Percentiles rank a stretch among this genome's conserved stretches.
These are phyloP conservation scores for Parietaria judaica DNA, from an alignment of 306 rosid genomes.

Conservation along the genomic window DNA sequence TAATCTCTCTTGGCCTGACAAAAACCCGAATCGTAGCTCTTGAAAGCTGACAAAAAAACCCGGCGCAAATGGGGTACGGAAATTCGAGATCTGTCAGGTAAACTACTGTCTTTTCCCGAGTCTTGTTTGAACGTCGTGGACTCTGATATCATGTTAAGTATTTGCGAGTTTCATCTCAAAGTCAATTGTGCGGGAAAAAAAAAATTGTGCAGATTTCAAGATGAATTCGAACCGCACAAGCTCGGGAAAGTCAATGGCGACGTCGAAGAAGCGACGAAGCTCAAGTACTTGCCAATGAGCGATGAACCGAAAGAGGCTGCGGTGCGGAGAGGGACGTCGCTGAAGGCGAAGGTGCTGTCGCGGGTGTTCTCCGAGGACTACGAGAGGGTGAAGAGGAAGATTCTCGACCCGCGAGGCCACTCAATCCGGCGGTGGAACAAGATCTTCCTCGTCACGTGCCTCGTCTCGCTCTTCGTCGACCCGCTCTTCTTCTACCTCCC, in stretches of 20 bases:
- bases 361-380: constrained; percentile 52
- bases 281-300: constrained; percentile 21
- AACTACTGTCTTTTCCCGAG: not conserved
- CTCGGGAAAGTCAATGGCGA: constrained; percentile 17
- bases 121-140: no score
- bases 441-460: constrained; percentile 34
- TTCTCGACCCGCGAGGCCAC: constrained; percentile 42
- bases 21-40: constrained; percentile 11
- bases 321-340: constrained; percentile 21
- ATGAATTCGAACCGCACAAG: constrained; percentile 26
- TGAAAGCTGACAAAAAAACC: constrained; percentile 17
- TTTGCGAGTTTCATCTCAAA: not conserved
- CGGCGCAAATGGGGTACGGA: constrained; percentile 48
- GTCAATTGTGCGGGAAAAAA: not conserved
- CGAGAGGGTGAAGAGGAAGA: constrained; percentile 31
- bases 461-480: constrained; percentile 46
- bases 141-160: constrained; percentile 14
- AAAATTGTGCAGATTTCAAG: constrained; percentile 27
- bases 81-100: constrained; percentile 64
- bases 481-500: constrained; percentile 54
- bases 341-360: constrained; percentile 34
- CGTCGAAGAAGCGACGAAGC: constrained; percentile 17
- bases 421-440: constrained; percentile 34
- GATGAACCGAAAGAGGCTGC: constrained; percentile 12
- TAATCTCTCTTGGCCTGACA: constrained; percentile 10